Base-by-base conservation (phyloP, 768 basidiomycete genomes). In the Pisolithus marmoratus region DNA sequence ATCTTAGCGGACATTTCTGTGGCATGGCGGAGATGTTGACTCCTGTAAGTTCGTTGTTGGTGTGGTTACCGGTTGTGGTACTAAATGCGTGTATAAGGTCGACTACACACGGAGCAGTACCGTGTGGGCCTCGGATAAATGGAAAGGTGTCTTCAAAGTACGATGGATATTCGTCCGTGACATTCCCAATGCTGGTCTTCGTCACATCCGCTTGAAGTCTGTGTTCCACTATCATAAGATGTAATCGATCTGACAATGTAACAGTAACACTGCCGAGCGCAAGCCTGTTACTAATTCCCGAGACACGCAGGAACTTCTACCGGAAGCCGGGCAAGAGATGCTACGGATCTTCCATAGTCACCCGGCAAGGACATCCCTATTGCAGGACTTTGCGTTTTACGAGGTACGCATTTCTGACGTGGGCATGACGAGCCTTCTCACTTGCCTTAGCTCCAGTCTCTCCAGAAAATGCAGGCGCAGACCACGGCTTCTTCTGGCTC, bases 131-230 rank as follows among this genome's bases (percentile, higher is more conserved):
- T 94, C 94, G 31, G 94, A 98, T 71, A 99, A 99, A 67, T 99
- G 96, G 96, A 98, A 99, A 70, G 96, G 96, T 22, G 92, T 98
- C 48, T 96, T 99, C 77, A 95, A 94, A 72, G 92, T 99, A 23
- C 81, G 87, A 51, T 98, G 96, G 96, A 85, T 98, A 56, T 98
- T 93, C 65, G 94, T 99, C 51, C 85, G 93, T 52, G 95, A 97
- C 64, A 93, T 93, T 46, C 93, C 92, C 23, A 94, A 94, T 62
- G 81, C 89, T 57, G 89, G 85, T 49, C 70, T 96, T 44, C 78
- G 93, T 45, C 93, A 95, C 68, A 94, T 96, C 64, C 85, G 90
- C 56, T 71, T 94, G 46, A 87, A 85, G 90, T 92, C 58, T 37
- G 53, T 53, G 31, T 54, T 31, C 48, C 51, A 8, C 49, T 36